Conservation (phyloP, 2,329 filamentous ascomycete species). For the Fusarium sp. region DNA sequence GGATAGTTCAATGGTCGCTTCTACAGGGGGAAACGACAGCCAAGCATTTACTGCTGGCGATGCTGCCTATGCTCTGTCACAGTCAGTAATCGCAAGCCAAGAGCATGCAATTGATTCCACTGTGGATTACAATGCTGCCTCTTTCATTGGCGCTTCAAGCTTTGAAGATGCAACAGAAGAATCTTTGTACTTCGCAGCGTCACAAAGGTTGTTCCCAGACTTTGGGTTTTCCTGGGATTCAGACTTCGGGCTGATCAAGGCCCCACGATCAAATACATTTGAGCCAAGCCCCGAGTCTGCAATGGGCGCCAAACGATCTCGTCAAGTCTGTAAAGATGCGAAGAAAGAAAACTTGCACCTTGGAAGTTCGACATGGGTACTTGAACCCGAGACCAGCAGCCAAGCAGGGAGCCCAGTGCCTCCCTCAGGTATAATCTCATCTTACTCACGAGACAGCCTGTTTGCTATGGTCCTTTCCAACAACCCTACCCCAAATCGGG, state of each 20-base stretch:
- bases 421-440: slow-evolving; percentile 15
- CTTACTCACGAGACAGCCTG: slow-evolving; percentile 39
- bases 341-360: slow-evolving; percentile 16
- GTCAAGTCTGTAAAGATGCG: slow-evolving; percentile 27
- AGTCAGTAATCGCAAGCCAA: slow-evolving; percentile 27
- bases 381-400: slow-evolving; percentile 22
- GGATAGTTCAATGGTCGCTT: slow-evolving; percentile 40
- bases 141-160: slow-evolving; percentile 30
- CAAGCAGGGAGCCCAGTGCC: slow-evolving; percentile 11
- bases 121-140: slow-evolving; percentile 31
- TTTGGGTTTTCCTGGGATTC: slow-evolving; percentile 41
- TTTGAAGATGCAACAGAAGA: slow-evolving; percentile 31
- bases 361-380: slow-evolving; percentile 35
- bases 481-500: slow-evolving; percentile 34
- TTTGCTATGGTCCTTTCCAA: slow-evolving; percentile 44
- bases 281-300: slow-evolving; percentile 24
- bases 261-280: slow-evolving; percentile 24
- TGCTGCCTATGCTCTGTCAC: slow-evolving; percentile 27
- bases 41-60: slow-evolving; percentile 36
- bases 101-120: slow-evolving; percentile 25
- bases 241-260: slow-evolving; percentile 32
- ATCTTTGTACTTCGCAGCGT: slow-evolving; percentile 28
- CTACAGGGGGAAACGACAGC: slow-evolving; percentile 33
- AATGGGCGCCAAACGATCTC: slow-evolving; percentile 34
- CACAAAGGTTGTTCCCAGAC: slow-evolving; percentile 34